Conservation (phyloP, 257 asterid genomes). For the Marsdenia floribunda region DNA sequence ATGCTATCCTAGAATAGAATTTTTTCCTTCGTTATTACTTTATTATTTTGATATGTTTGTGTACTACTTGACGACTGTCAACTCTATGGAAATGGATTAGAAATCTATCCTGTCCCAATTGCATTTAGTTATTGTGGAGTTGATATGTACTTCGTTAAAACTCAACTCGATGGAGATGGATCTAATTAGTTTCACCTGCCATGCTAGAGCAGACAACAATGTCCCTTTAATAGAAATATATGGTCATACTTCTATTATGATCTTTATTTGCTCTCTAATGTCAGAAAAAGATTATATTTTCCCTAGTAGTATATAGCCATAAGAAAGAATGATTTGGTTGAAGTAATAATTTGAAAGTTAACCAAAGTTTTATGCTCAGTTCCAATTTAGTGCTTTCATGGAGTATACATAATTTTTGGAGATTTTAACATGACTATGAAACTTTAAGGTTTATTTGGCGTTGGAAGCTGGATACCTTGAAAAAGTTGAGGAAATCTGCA, state of each 20-base stretch:
- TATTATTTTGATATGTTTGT: neutral
- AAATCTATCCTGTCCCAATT: neutral
- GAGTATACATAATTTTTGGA: neutral
- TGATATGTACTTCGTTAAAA: neutral
- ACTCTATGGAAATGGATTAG: neutral
- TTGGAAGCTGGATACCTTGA: constrained; percentile 95
- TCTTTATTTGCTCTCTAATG: neutral
- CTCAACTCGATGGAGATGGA: neutral
- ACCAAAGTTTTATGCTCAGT: neutral
- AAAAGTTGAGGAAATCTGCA: constrained; percentile 91
- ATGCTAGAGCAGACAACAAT: neutral
- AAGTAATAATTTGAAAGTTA: neutral
- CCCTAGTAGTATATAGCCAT: neutral
- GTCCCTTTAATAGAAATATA: neutral
- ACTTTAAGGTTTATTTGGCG: constrained; percentile 78
- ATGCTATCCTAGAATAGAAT: neutral
- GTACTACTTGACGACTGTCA: neutral
- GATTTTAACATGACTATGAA: neutral
- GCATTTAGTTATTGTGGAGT: neutral
- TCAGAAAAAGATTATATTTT: neutral
- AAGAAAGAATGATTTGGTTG: neutral
- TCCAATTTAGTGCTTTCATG: neutral
- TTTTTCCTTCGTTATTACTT: neutral
- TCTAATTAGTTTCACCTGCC: neutral
- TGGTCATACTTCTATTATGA: neutral